A percentile compares a stretch with the other conserved stretches of the same genome.
These are phyloP conservation scores for Reutealis trisperma DNA, from an alignment of 345 rosid genomes.

Conservation along the genomic window DNA sequence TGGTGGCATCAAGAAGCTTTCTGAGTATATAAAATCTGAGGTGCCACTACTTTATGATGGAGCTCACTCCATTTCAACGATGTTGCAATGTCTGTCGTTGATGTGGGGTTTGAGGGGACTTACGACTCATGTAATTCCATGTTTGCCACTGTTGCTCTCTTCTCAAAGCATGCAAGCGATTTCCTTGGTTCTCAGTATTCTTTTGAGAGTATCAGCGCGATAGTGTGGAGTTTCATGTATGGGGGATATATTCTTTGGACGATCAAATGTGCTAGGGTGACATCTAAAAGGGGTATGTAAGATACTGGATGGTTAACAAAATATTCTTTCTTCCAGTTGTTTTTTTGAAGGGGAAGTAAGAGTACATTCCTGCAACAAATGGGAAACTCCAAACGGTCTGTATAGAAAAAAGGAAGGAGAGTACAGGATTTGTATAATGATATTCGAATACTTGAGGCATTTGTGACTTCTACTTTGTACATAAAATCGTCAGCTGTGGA, in stretches of 20 bases:
- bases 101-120: background rate
- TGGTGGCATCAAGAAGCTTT: conserved; percentile 13
- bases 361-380: conserved; percentile 3
- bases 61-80: background rate
- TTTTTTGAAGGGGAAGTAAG: conserved; percentile 10
- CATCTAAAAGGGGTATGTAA: background rate
- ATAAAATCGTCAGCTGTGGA: conserved; percentile 26
- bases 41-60: conserved; percentile 2
- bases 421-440: conserved; percentile 21
- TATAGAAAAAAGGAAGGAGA: conserved; percentile 24
- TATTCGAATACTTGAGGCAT: conserved; percentile 23
- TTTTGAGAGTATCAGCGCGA: background rate
- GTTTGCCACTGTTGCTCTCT: background rate
- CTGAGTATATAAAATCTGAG: background rate
- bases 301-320: conserved; percentile 13
- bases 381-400: conserved; percentile 19
- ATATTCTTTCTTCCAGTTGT: conserved; percentile 6
- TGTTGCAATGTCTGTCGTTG: background rate
- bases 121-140: background rate
- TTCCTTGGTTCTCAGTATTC: background rate
- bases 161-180: background rate
- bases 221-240: background rate
- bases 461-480: conserved; percentile 26
- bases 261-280: conserved; percentile 7
- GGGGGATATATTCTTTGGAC: conserved; percentile 14